A percentile compares a stretch with the other conserved stretches of the same genome.
phyloP scores from a whole-genome alignment of 106 monocot genomes.

The Dactylorhiza incarnata region DNA sequence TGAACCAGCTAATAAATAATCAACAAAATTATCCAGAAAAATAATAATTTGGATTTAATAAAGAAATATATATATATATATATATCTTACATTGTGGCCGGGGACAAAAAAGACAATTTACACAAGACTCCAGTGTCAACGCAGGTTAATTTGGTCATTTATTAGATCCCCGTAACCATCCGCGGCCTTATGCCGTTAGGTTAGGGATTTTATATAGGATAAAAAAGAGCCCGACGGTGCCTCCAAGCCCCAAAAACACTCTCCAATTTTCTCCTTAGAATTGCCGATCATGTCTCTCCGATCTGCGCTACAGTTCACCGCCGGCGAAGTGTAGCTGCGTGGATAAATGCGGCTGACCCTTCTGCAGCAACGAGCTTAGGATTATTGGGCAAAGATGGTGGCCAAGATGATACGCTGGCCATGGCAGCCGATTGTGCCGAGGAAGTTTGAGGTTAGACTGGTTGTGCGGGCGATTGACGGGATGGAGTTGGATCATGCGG shows the following conservation, averaged over 20 bases:
- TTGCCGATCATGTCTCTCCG: too few species aligned
- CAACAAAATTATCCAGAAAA: too few species aligned
- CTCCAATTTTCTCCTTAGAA: not conserved
- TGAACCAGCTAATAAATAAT: too few species aligned
- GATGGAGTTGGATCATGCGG: not conserved
- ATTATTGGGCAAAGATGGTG: conserved; percentile 14
- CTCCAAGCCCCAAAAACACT: not conserved
- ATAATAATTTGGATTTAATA: too few species aligned
- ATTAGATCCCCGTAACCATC: too few species aligned
- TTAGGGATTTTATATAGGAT: too few species aligned
- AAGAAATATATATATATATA: too few species aligned
- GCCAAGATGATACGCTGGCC: conserved; percentile 61
- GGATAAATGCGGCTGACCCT: not conserved
- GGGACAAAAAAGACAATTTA: too few species aligned
- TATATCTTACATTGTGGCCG: too few species aligned
- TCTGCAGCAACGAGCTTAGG: not conserved
- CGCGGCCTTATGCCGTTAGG: too few species aligned
- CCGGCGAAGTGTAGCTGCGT: not conserved
- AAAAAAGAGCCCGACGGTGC: not conserved
- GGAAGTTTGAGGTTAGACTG: conserved; percentile 36
- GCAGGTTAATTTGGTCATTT: too few species aligned
- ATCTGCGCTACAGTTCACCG: not conserved
- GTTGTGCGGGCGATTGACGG: conserved; percentile 29
- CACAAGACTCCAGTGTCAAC: too few species aligned
- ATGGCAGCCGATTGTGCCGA: conserved; percentile 35